phyloP scores from a whole-genome alignment of 177 flowering plant genomes.

The Vitis hybrid region DNA sequence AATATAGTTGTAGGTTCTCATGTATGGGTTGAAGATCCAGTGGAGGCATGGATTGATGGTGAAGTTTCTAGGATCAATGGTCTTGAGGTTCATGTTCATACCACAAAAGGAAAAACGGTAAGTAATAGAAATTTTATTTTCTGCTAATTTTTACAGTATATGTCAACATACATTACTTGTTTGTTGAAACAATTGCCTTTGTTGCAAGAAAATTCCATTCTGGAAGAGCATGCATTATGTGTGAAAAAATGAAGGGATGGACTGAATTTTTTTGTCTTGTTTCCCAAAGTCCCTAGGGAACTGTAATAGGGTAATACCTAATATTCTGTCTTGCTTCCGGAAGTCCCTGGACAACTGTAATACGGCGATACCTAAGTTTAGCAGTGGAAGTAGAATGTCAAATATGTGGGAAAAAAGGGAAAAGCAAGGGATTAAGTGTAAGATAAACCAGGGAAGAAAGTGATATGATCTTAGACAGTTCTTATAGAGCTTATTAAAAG shows the following conservation, averaged over 20 bases:
- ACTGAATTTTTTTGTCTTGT: background rate
- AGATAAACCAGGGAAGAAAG: background rate
- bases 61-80: conserved; percentile 29
- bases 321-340: background rate
- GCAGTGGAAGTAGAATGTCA: background rate
- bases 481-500: background rate
- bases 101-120: conserved; percentile 28
- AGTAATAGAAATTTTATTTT: conserved; percentile 7
- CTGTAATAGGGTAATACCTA: background rate
- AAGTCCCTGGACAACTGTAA: background rate
- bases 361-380: background rate
- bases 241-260: conserved; percentile 2
- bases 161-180: background rate
- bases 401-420: background rate
- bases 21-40: conserved; percentile 42
- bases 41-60: conserved; percentile 42
- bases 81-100: conserved; percentile 23
- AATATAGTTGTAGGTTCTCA: conserved; percentile 38
- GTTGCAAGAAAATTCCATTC: background rate
- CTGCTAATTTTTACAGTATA: background rate
- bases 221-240: background rate
- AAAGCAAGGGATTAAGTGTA: background rate
- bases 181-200: background rate
- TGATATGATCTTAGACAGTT: background rate
- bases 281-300: background rate